These are phyloP conservation scores for Xylariomycetidae sp. DNA, from an alignment of 2,329 filamentous ascomycete species.

Conservation along the genomic window DNA sequence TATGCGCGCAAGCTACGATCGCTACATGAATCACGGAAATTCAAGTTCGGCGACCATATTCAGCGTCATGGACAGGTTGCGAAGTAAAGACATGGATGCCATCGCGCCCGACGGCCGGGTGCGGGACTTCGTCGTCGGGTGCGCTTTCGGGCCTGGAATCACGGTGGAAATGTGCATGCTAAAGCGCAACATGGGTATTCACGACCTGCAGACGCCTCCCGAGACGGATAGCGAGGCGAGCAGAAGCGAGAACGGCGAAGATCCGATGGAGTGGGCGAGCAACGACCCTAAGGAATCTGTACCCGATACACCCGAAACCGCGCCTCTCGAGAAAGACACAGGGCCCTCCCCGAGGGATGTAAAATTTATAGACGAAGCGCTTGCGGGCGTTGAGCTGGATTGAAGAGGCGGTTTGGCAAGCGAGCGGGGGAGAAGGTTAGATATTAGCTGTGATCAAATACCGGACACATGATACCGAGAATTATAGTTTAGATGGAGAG, in stretches of 20 bases:
- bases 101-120: conserved; percentile 44
- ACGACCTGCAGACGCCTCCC: conserved; percentile 43
- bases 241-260: conserved; percentile 36
- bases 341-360: conserved; percentile 3
- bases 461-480: too few relatives aligned
- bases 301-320: conserved; percentile 12
- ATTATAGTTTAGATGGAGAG: too few relatives aligned
- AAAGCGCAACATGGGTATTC: conserved; percentile 39
- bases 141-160: conserved; percentile 67
- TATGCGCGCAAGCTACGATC: conserved; percentile 65
- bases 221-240: conserved; percentile 49
- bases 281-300: conserved; percentile 16
- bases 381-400: conserved; percentile 20
- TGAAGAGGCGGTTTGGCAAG: conserved; percentile 8
- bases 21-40: conserved; percentile 65
- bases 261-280: conserved; percentile 26
- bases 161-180: conserved; percentile 65
- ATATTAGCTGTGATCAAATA: too few relatives aligned
- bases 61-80: conserved; percentile 59
- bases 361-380: conserved; percentile 15
- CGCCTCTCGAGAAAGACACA: conserved; percentile 2
- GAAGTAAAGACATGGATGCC: conserved; percentile 56
- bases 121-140: conserved; percentile 58
- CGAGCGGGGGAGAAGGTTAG: too few relatives aligned
- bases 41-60: conserved; percentile 66